Evolutionary conservation across 352 stramenopile species (phyloP).

Genomic region (Pythium guiyangense): DNA sequence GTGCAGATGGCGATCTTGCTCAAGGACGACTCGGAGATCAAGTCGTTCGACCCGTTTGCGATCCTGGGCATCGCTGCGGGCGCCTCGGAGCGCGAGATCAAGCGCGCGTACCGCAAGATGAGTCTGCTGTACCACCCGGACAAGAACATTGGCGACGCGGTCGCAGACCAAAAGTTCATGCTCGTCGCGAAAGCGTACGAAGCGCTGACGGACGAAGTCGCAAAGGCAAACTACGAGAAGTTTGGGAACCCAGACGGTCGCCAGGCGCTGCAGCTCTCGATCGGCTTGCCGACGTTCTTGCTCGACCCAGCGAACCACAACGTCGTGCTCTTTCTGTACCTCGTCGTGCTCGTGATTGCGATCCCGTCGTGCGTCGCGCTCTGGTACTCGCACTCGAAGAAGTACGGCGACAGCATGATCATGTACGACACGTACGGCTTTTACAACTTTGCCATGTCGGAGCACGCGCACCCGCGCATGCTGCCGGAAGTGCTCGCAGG

Average conservation of each 20-base stretch:
- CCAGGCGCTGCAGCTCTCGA: constrained; percentile 93
- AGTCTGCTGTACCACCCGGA: constrained; percentile 92
- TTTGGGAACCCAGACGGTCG: constrained; percentile 98
- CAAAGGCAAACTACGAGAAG: constrained; percentile 98
- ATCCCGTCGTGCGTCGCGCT: constrained; percentile 94
- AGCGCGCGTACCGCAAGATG: constrained; percentile 93
- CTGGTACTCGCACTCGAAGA: constrained; percentile 97
- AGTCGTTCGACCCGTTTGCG: constrained; percentile 97
- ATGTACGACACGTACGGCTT: constrained; percentile 99
- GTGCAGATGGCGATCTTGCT: constrained; percentile 90
- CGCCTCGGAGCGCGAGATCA: constrained; percentile 93
- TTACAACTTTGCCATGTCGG: constrained; percentile 96
- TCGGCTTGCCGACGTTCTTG: constrained; percentile 97
- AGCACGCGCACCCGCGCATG: constrained; percentile 92
- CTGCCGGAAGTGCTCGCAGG: constrained; percentile 93
- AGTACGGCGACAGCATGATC: constrained; percentile 99
- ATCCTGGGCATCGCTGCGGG: constrained; percentile 94
- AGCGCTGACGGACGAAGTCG: constrained; percentile 93
- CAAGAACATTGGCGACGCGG: constrained; percentile 96
- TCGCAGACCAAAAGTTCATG: constrained; percentile 98
- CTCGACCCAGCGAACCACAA: constrained; percentile 97
- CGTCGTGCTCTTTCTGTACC: constrained; percentile 97
- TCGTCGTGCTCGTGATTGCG: constrained; percentile 97
- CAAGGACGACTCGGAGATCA: constrained; percentile 96
- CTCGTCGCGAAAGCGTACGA: constrained; percentile 95